phyloP scores from a whole-genome alignment of 495 filamentous ascomycete genomes.

The Penicillium pulvis region DNA sequence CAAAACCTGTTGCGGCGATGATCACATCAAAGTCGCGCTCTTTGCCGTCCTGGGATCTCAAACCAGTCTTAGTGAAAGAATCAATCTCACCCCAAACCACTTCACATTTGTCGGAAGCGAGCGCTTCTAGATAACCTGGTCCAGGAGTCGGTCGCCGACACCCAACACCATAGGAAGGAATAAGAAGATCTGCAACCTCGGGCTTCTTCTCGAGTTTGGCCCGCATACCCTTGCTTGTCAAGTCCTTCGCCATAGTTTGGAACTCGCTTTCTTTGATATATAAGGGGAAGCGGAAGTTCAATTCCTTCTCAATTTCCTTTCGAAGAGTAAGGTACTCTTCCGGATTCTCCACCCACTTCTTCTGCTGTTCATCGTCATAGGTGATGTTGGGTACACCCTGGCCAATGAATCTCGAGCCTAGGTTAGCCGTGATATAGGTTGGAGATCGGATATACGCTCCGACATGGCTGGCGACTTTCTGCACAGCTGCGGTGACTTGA shows the following conservation, averaged over 20 bases:
- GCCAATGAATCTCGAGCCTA: background rate
- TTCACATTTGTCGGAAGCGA: conserved; percentile 32
- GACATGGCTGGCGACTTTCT: background rate
- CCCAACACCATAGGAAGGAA: conserved; percentile 41
- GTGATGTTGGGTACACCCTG: background rate
- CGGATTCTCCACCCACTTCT: conserved; percentile 3
- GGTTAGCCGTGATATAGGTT: conserved; percentile 6
- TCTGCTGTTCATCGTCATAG: conserved; percentile 2
- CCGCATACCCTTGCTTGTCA: conserved; percentile 27
- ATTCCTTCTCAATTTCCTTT: conserved; percentile 25
- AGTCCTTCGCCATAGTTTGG: background rate
- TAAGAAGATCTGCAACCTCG: conserved; percentile 42
- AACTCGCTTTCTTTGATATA: conserved; percentile 4
- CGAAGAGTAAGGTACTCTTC: conserved; percentile 3
- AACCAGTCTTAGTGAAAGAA: background rate
- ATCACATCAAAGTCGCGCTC: conserved; percentile 1
- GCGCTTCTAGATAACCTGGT: conserved; percentile 40
- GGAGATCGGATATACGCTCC: conserved; percentile 6
- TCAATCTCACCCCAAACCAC: conserved; percentile 30
- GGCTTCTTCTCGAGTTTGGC: conserved; percentile 35
- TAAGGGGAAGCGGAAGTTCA: conserved; percentile 9
- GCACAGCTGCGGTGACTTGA: conserved; percentile 30
- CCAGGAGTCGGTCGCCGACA: conserved; percentile 46
- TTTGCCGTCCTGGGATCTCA: background rate
- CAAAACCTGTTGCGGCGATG: conserved; percentile 7